These are phyloP conservation scores for Paecilomyces sp. DNA, from an alignment of 2,329 filamentous ascomycete genomes.

Conservation along the genomic window DNA sequence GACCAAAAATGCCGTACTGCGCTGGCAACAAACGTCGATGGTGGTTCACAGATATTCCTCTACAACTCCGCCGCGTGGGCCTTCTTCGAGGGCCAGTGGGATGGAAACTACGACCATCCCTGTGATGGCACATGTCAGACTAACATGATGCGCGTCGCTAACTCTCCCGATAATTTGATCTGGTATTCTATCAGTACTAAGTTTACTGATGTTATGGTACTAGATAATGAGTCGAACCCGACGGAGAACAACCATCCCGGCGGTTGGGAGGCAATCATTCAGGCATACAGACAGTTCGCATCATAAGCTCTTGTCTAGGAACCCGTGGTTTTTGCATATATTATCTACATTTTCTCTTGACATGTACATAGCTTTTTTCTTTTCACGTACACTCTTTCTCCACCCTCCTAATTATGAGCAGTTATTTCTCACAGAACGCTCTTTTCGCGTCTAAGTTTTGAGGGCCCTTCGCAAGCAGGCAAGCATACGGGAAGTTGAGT, in stretches of 20 bases:
- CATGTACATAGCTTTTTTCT: neutral
- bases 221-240: conserved; percentile 20
- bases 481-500: too few relatives aligned
- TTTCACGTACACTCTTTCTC: neutral
- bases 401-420: neutral
- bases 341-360: neutral
- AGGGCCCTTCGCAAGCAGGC: too few relatives aligned
- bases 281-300: conserved; percentile 14
- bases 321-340: neutral
- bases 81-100: conserved; percentile 20
- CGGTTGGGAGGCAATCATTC: conserved; percentile 24
- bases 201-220: conserved; percentile 19
- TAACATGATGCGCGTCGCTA: conserved; percentile 25
- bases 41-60: conserved; percentile 20
- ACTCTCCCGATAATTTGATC: conserved; percentile 14
- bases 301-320: neutral
- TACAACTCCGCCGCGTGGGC: conserved; percentile 29
- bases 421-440: too few relatives aligned
- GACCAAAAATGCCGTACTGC: conserved; percentile 1
- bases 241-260: conserved; percentile 18
- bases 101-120: conserved; percentile 17
- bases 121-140: conserved; percentile 22
- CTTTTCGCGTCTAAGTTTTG: too few relatives aligned
- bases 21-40: conserved; percentile 14
- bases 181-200: conserved; percentile 26